Evolutionary conservation across 805 yeast genomes (phyloP).

Genomic region (Cyberlindnera euphorbiiphila): DNA sequence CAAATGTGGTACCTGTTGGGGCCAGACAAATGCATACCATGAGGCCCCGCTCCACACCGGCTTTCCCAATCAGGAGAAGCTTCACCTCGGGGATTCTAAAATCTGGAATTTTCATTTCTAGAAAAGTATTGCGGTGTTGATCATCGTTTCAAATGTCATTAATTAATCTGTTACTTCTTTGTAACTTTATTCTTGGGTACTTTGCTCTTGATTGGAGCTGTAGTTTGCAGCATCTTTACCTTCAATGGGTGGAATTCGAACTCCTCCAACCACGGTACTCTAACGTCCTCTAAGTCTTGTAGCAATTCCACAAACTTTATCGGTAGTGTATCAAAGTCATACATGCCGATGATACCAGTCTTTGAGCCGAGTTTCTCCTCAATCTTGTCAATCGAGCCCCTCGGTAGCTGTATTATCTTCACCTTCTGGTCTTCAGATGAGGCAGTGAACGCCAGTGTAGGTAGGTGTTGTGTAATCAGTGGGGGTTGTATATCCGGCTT

Average conservation of each 20-base stretch:
- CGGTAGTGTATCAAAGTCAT: constrained; percentile 18
- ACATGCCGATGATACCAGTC: constrained; percentile 33
- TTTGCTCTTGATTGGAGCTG: constrained; percentile 38
- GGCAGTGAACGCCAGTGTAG: constrained; percentile 49
- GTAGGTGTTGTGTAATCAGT: constrained; percentile 53
- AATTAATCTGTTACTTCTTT: constrained; percentile 22
- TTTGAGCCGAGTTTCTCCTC: constrained; percentile 31
- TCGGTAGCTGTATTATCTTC: constrained; percentile 59
- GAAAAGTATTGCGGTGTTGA: too few species aligned
- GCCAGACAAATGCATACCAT: too few species aligned
- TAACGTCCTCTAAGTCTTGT: constrained; percentile 33
- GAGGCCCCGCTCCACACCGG: too few species aligned
- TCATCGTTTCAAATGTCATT: too few species aligned
- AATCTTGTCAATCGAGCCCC: constrained; percentile 30
- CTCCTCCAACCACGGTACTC: constrained; percentile 44
- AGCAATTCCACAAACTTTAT: constrained; percentile 27
- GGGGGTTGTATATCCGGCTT: constrained; percentile 50
- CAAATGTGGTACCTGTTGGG: too few species aligned
- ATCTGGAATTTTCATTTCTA: too few species aligned
- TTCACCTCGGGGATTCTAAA: too few species aligned
- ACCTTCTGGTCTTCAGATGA: constrained; percentile 31
- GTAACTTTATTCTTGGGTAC: constrained; percentile 26
- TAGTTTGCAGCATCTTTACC: constrained; percentile 41
- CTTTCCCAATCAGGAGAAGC: too few species aligned
- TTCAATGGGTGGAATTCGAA: constrained; percentile 35